Percentiles rank a stretch among this genome's conserved stretches.
These are phyloP conservation scores for Amphirosellinia nigrospora DNA, from an alignment of 495 filamentous ascomycete genomes.

Conservation along the genomic window DNA sequence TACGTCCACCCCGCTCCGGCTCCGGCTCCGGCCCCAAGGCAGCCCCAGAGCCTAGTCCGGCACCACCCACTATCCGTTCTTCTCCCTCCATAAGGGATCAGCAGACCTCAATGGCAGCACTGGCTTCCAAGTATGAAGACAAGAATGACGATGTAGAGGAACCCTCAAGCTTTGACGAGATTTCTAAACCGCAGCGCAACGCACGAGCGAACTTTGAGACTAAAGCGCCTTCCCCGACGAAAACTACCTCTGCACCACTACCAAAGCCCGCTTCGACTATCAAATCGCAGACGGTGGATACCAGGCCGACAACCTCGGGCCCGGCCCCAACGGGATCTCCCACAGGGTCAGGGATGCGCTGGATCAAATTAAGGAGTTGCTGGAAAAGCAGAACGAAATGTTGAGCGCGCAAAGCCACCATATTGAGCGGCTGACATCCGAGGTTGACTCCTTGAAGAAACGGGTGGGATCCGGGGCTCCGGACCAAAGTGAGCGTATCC, in stretches of 20 bases:
- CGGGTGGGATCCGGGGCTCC: slow-evolving; percentile 60
- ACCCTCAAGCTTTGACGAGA: slow-evolving; percentile 81
- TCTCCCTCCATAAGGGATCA: slow-evolving; percentile 79
- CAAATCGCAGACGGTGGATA: slow-evolving; percentile 34
- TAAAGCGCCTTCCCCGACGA: slow-evolving; percentile 41
- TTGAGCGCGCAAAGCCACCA: slow-evolving; percentile 63
- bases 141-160: slow-evolving; percentile 68
- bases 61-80: slow-evolving; percentile 52
- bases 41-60: slow-evolving; percentile 58
- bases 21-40: slow-evolving; percentile 60
- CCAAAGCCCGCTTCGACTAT: slow-evolving; percentile 45
- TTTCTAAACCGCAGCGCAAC: slow-evolving; percentile 60
- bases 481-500: slow-evolving; percentile 71
- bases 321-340: slow-evolving; percentile 27
- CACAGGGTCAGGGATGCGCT: slow-evolving; percentile 44
- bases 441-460: slow-evolving; percentile 76
- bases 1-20: slow-evolving; percentile 54
- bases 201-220: slow-evolving; percentile 42
- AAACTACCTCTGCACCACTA: slow-evolving; percentile 42
- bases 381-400: slow-evolving; percentile 67
- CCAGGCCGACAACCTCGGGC: slow-evolving; percentile 31
- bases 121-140: slow-evolving; percentile 84
- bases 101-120: slow-evolving; percentile 79
- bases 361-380: slow-evolving; percentile 67
- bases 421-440: slow-evolving; percentile 66